phyloP scores from a whole-genome alignment of 2,329 filamentous ascomycete genomes.

The Pseudogymnoascus destructans region DNA sequence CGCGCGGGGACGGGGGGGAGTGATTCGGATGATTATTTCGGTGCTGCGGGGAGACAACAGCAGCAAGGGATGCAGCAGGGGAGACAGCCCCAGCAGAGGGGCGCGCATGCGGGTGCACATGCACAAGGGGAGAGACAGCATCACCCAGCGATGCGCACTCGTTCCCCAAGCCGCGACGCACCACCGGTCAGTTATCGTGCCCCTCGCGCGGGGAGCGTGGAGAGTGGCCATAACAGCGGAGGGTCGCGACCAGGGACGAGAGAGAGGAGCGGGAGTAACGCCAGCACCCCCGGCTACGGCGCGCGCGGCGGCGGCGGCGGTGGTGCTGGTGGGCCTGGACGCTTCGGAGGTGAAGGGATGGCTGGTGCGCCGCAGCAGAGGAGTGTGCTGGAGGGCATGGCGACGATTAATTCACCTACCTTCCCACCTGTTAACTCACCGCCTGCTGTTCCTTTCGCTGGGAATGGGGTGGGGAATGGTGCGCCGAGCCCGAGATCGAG shows the following conservation, averaged over 20 bases:
- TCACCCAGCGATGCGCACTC: neutral
- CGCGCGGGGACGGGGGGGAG: slow-evolving; percentile 12
- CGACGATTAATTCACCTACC: slow-evolving; percentile 18
- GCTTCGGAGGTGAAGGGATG: neutral
- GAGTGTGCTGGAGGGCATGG: slow-evolving; percentile 11
- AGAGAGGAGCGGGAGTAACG: neutral
- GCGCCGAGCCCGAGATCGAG: slow-evolving; percentile 13
- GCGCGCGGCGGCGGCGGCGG: neutral
- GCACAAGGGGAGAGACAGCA: neutral
- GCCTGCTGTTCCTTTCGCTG: slow-evolving; percentile 18
- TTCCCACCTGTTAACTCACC: too few relatives aligned
- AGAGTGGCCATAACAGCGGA: neutral
- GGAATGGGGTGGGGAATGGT: neutral
- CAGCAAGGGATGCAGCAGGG: neutral
- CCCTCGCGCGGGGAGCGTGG: neutral
- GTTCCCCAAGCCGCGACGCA: neutral
- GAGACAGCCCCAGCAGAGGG: neutral
- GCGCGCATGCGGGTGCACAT: neutral
- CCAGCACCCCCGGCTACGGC: neutral
- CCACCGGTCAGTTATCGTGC: neutral
- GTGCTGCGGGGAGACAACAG: neutral
- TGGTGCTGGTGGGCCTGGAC: too few relatives aligned
- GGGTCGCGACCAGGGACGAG: neutral
- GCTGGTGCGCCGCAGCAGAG: neutral
- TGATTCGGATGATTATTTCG: neutral